Base-by-base conservation (phyloP, 345 rosid genomes). In the Camelina laxa region DNA sequence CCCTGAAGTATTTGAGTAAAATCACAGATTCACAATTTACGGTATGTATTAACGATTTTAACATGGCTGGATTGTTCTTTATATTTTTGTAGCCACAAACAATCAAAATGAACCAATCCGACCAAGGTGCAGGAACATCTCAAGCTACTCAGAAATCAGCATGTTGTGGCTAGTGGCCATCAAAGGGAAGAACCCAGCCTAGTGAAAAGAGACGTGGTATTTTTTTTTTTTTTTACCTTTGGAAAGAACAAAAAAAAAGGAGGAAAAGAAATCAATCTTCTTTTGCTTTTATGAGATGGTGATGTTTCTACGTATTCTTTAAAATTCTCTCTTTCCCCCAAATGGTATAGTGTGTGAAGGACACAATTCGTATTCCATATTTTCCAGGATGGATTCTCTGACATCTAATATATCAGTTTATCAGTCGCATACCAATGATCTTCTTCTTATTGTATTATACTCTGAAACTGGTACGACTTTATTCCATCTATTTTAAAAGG, bases 131-230 rank as follows among this genome's bases (percentile, higher is more conserved):
- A 41, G 89, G 92, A 51, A 80, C 80, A 64, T 85, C 85, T 72
- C 90, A 83, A 83, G 87, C 85, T 62, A 82, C 87, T n/a, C 89
- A 82, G 72, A 88, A 79, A 74, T 91, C 97, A 14, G 88, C 89
- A 56, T 93, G 96, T 80, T 93, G 98, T 39, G 97, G 95, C 65
- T 85, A 74, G 31, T 85, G 31, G 17, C 53, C 45, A 15, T 59
- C 67, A n/a, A 35, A 56, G 50, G 72, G 53, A 68, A 61, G 74
- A 60, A 68, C 19, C 41, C 9, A 11, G 54, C 55, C 55, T 66
- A 57, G 66, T 67, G 41, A 44, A 27, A 22, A 41, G 64, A 42
- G 48, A 42, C 16, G 1, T 53, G 62, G 41, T 56, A 35, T 49
- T 17, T 19, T 49, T 17, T 31, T 49, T 17, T 19, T 49, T 17